Percentiles rank a stretch among this genome's conserved stretches.
These are phyloP conservation scores for Fraxinus americana DNA, from an alignment of 257 asterid genomes.

Conservation along the genomic window DNA sequence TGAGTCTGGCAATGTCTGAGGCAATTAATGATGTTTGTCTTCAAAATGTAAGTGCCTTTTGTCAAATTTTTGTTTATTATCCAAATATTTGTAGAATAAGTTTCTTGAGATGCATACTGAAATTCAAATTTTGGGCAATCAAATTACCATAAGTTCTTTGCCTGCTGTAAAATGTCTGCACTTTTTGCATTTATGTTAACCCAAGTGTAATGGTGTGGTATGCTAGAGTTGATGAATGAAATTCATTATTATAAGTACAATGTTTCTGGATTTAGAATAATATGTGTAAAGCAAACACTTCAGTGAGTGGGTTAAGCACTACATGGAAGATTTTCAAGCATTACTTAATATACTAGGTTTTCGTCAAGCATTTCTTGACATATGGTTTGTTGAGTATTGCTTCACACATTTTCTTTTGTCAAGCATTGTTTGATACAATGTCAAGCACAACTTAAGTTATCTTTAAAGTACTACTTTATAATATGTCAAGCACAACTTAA, in stretches of 20 bases:
- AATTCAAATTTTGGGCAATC: slow-evolving; percentile 3
- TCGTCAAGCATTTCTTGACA: background rate
- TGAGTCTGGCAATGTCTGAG: slow-evolving; percentile 83
- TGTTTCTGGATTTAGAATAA: background rate
- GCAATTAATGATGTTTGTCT: slow-evolving; percentile 78
- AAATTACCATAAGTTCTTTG: background rate
- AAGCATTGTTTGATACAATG: background rate
- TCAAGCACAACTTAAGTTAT: background rate
- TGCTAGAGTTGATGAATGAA: background rate
- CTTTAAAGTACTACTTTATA: background rate
- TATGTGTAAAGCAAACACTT: background rate
- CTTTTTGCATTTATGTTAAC: background rate
- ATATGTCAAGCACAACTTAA: background rate
- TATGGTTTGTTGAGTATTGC: background rate
- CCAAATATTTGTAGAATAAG: background rate
- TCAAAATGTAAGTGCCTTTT: slow-evolving; percentile 50
- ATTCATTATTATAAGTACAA: background rate
- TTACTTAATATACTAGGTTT: background rate
- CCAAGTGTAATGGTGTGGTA: background rate
- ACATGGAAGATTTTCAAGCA: background rate
- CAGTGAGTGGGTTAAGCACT: background rate
- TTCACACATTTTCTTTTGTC: background rate
- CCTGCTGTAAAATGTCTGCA: background rate
- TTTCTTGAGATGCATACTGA: slow-evolving; percentile 12
- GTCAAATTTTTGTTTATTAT: slow-evolving; percentile 4